Evolutionary conservation across 495 filamentous ascomycete species (phyloP).

Genomic region (Xylaria grammica): DNA sequence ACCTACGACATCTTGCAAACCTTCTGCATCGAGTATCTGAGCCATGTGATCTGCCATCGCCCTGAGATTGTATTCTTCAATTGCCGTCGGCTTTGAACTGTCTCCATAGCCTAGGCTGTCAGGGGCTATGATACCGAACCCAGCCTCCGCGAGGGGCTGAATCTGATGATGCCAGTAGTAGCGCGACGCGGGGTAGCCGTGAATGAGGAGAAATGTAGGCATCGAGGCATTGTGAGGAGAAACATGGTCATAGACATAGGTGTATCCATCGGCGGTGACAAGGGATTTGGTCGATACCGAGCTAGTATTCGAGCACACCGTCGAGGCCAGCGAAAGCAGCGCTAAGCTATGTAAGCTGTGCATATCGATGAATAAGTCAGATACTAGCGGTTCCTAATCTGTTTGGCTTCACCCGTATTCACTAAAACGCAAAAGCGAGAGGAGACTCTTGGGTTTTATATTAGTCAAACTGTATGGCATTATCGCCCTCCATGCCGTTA

Average conservation of each 20-base stretch:
- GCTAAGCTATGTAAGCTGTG: not conserved
- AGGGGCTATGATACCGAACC: slow-evolving; percentile 50
- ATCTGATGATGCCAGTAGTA: slow-evolving; percentile 52
- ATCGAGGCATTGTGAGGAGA: not conserved
- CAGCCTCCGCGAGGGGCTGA: slow-evolving; percentile 31
- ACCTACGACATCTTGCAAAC: slow-evolving; percentile 31
- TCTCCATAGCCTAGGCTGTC: slow-evolving; percentile 53
- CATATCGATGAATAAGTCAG: not conserved
- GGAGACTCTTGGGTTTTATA: not conserved
- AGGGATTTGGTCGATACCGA: not conserved
- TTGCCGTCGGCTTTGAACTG: slow-evolving; percentile 42
- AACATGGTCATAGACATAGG: slow-evolving; percentile 1
- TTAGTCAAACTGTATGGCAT: no score
- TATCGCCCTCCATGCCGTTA: not conserved
- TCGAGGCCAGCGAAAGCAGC: not conserved
- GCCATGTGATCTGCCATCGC: slow-evolving; percentile 39
- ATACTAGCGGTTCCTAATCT: not conserved
- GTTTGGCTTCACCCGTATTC: not conserved
- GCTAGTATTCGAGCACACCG: not conserved
- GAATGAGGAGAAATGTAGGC: slow-evolving; percentile 41
- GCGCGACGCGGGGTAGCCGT: slow-evolving; percentile 43
- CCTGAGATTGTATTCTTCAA: slow-evolving; percentile 39
- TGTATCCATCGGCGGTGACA: not conserved
- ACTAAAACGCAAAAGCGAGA: no score
- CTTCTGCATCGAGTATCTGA: slow-evolving; percentile 36